phyloP scores from a whole-genome alignment of 140 eudicot genomes.

The Cichorium intybus region DNA sequence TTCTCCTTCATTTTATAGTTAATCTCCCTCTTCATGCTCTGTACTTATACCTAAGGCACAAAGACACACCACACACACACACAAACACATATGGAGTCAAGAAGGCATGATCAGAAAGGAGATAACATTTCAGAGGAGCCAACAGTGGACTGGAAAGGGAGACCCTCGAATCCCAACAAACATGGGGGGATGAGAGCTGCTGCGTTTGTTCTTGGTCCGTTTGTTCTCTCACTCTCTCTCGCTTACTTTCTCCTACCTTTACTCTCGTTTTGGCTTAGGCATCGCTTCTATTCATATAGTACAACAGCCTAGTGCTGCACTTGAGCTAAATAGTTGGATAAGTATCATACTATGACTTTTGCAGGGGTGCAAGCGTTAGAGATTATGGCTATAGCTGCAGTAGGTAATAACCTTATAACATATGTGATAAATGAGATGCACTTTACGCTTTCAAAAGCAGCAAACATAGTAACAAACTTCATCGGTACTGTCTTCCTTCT shows the following conservation, averaged over 20 bases:
- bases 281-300: background rate
- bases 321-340: background rate
- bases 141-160: slow-evolving; percentile 83
- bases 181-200: slow-evolving; percentile 97
- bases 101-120: slow-evolving; percentile 23
- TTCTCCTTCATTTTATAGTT: background rate
- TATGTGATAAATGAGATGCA: slow-evolving; percentile 94
- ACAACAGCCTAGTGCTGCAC: background rate
- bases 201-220: slow-evolving; percentile 77
- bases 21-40: background rate
- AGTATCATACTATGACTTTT: slow-evolving; percentile 5
- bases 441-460: slow-evolving; percentile 72
- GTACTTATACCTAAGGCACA: background rate
- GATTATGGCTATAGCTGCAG: slow-evolving; percentile 96
- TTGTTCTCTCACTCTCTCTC: slow-evolving; percentile 14
- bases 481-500: slow-evolving; percentile 86
- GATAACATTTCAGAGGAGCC: slow-evolving; percentile 29
- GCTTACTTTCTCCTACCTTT: background rate
- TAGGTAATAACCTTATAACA: slow-evolving; percentile 90
- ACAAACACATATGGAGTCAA: slow-evolving; percentile 32
- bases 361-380: slow-evolving; percentile 91
- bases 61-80: background rate
- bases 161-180: slow-evolving; percentile 54
- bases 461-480: slow-evolving; percentile 90
- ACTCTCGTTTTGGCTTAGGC: background rate